Conservation (phyloP, 2,329 filamentous ascomycete species). For the Didymella pinodella region DNA sequence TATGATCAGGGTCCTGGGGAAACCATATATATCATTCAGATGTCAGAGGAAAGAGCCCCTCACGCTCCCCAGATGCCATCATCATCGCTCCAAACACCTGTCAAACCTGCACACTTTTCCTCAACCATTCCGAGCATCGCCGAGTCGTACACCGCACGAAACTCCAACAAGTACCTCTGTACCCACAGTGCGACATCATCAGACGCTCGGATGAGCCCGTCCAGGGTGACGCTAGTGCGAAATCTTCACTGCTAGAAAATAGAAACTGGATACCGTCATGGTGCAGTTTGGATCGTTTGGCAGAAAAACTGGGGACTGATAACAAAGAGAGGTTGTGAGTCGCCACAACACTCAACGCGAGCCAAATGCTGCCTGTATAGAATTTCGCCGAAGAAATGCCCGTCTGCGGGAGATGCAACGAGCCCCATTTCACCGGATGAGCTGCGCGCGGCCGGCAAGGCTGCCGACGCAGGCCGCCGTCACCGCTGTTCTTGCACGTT, state of each 20-base stretch:
- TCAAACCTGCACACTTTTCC: conserved; percentile 26
- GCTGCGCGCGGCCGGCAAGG: conserved; percentile 36
- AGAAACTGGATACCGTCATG: conserved; percentile 39
- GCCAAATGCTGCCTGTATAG: conserved; percentile 16
- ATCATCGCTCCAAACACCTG: conserved; percentile 29
- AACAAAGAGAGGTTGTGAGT: conserved; percentile 29
- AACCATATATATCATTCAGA: conserved; percentile 37
- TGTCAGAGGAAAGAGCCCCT: conserved; percentile 14
- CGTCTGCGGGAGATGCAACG: conserved; percentile 23
- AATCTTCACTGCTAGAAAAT: conserved; percentile 38
- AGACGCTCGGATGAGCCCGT: conserved; percentile 29
- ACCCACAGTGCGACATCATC: conserved; percentile 42
- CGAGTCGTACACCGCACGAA: conserved; percentile 29
- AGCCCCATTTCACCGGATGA: conserved; percentile 30
- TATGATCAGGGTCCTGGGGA: conserved; percentile 32
- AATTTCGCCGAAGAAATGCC: conserved; percentile 29
- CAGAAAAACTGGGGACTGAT: conserved; percentile 36
- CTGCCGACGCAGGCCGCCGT: conserved; percentile 29
- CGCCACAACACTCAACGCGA: conserved; percentile 31
- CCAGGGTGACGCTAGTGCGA: conserved; percentile 31
- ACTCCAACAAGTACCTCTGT: conserved; percentile 39
- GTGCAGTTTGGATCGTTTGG: conserved; percentile 30
- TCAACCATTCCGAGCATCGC: conserved; percentile 35
- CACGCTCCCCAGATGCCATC: conserved; percentile 31
- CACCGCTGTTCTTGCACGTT: conserved; percentile 13